Evolutionary conservation across 169 alveolate genomes (phyloP).

Genomic region (Eimeria sp.): DNA sequence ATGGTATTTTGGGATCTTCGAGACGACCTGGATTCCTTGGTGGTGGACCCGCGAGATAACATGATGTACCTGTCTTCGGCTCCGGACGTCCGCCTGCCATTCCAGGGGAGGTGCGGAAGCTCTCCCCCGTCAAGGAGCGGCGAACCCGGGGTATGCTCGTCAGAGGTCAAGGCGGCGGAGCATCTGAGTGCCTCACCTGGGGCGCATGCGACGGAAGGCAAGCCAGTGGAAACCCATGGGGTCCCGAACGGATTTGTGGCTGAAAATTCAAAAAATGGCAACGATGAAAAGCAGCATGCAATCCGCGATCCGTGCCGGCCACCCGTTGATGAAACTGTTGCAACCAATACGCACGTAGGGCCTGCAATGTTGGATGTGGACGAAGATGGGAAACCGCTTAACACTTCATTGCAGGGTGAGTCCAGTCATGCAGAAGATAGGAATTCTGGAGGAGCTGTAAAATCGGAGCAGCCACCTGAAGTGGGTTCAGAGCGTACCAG

Average conservation of each 20-base stretch:
- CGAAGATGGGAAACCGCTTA: slow-evolving; percentile 82
- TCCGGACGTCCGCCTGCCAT: slow-evolving; percentile 59
- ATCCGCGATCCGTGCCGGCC: slow-evolving; percentile 68
- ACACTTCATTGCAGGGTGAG: slow-evolving; percentile 52
- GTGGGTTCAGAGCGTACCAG: slow-evolving; percentile 23
- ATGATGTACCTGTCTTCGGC: slow-evolving; percentile 87
- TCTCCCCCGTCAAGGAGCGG: background rate
- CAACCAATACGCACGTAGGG: slow-evolving; percentile 47
- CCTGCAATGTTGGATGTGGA: slow-evolving; percentile 80
- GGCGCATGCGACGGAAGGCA: slow-evolving; percentile 6
- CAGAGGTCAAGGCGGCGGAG: background rate
- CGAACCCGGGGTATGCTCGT: slow-evolving; percentile 12
- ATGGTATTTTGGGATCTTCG: slow-evolving; percentile 93
- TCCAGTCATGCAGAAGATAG: slow-evolving; percentile 26
- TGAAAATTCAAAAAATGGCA: slow-evolving; percentile 31
- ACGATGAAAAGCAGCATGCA: slow-evolving; percentile 23
- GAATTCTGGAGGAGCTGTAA: slow-evolving; percentile 16
- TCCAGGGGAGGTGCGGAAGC: background rate
- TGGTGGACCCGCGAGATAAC: slow-evolving; percentile 87
- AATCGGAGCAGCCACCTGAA: slow-evolving; percentile 53
- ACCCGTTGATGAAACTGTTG: slow-evolving; percentile 55
- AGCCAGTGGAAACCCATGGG: background rate
- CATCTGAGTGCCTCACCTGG: background rate
- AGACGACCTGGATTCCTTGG: slow-evolving; percentile 91
- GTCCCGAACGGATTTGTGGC: slow-evolving; percentile 7